Base-by-base conservation (phyloP, 2,329 filamentous ascomycete genomes). In the Colletotrichum melonis region DNA sequence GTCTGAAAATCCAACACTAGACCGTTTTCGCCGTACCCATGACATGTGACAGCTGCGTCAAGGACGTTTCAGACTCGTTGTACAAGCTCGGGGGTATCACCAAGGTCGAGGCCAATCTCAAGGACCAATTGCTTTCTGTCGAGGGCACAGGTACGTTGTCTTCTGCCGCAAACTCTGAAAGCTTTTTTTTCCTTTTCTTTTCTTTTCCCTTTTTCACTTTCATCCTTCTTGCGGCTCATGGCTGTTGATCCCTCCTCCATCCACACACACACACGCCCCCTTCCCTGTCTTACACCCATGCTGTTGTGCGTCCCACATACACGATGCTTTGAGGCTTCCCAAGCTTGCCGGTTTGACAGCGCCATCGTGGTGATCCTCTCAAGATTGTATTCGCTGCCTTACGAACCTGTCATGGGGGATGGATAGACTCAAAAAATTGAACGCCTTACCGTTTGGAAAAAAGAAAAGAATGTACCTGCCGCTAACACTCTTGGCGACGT, bases 11-110 rank as follows among this genome's bases (percentile, higher is more conserved):
- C 60, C 76, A 68, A 78, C 38, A 78, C 79, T 78, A 98, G 93
- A 97, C 96, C 74, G 93, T 96, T 76, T 98, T 98, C 83, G 95
- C 96, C 76, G 97, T 98, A 78, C 95, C 95, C 68, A 92, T 98
- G 87, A 95, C 92, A 84, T 98, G 97, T 86, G 93, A 97, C 78
- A 88, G 89, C 80, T 98, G 97, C 86, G 91, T 98, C 82, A 93
- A 95, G 83, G 92, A 95, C 79, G 92, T 99, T 81, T 95, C 95
- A 79, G 89, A 90, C 75, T 92, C 94, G 60, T 86, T 98, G 63
- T 90, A 93, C 82, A 91, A 93, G 79, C 85, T 98, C 56, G 88
- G 91, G 79, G 95, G 95, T 55, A 94, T 98, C 81, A 90, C 88
- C 78, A 95, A 94, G 78, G 92, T 98, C 67, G 90, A 96, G 74